Evolutionary conservation across 371 early-diverging fungal species (phyloP).

Genomic region (Entomophthora muscae): DNA sequence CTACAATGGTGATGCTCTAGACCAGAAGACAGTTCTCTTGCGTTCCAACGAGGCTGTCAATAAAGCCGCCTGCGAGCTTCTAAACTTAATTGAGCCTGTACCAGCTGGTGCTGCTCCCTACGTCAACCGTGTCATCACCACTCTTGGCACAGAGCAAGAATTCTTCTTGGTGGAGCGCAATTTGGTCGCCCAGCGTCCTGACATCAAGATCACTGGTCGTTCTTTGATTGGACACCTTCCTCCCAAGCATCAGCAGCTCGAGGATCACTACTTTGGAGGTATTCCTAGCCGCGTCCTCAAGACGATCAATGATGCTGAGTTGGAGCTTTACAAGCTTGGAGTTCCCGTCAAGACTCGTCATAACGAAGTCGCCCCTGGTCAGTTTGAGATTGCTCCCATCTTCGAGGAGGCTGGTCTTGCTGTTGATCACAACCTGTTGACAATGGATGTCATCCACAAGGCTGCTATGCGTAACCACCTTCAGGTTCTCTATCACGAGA

Average conservation of each 20-base stretch:
- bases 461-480: slow-evolving; percentile 93
- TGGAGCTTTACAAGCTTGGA: slow-evolving; percentile 84
- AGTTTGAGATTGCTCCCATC: slow-evolving; percentile 95
- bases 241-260: slow-evolving; percentile 94
- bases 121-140: slow-evolving; percentile 64
- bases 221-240: slow-evolving; percentile 85
- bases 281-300: slow-evolving; percentile 87
- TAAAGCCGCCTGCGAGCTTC: slow-evolving; percentile 54
- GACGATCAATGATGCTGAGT: slow-evolving; percentile 79
- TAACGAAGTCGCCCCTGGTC: slow-evolving; percentile 98
- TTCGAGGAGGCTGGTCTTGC: slow-evolving; percentile 91
- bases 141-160: slow-evolving; percentile 95
- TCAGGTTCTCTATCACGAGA: slow-evolving; percentile 95
- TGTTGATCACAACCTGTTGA: slow-evolving; percentile 96
- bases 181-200: slow-evolving; percentile 80
- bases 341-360: slow-evolving; percentile 97
- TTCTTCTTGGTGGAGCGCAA: slow-evolving; percentile 92
- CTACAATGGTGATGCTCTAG: slow-evolving; percentile 95
- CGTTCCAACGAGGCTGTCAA: slow-evolving; percentile 75
- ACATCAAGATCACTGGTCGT: slow-evolving; percentile 90
- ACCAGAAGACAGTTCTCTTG: slow-evolving; percentile 93
- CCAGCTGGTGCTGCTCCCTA: slow-evolving; percentile 37
- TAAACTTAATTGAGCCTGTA: slow-evolving; percentile 45
- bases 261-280: slow-evolving; percentile 97
- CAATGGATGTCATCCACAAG: slow-evolving; percentile 92